Base-by-base conservation (phyloP, 441 rosid species). In the Populus hybrid region DNA sequence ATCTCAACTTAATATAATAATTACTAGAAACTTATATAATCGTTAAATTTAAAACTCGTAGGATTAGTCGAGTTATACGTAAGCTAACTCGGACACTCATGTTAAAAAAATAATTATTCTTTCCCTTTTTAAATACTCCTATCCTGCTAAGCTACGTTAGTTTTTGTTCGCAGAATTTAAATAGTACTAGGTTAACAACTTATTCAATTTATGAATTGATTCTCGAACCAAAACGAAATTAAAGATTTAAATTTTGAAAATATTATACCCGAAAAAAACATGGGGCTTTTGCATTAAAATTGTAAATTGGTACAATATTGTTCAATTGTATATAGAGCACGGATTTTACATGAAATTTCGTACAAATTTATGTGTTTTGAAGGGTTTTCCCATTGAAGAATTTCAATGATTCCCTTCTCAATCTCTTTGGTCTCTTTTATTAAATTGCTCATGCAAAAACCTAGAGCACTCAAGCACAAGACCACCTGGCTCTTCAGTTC, bases 311-410 rank as follows among this genome's bases (percentile, higher is more conserved):
- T 71, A 64, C 66, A 78, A 45, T 4, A 33, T 42, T 73, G 9
- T 14, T 64, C 65, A 74, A 38, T 50, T 64, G 70, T n/a, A n/a
- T 74, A 63, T 61, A 76, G 73, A 68, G 87, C 83, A 67, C 74
- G 87, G 26, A 89, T 82, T 85, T 89, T 90, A 77, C 96, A 74
- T 69, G 90, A 83, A 76, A 94, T 86, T 80, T 91, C 94, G 65
- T 79, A 76, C 87, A 91, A 86, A 77, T 89, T 84, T 21, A 89
- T 81, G 1, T 84, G 84, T 68, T 82, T 81, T 3, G 91, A 74
- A 77, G 97, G 95, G 53, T 93, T 92, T 69, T 91, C 94, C 86
- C 91, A 92, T 65, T 88, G 96, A 67, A 91, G 81, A 73, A 92
- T 86, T 75, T 90, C 97, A 71, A 82, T 82, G 42, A 95, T 84